Evolutionary conservation across 495 filamentous ascomycete species (phyloP).

Genomic region (Penicillium robsamsonii): DNA sequence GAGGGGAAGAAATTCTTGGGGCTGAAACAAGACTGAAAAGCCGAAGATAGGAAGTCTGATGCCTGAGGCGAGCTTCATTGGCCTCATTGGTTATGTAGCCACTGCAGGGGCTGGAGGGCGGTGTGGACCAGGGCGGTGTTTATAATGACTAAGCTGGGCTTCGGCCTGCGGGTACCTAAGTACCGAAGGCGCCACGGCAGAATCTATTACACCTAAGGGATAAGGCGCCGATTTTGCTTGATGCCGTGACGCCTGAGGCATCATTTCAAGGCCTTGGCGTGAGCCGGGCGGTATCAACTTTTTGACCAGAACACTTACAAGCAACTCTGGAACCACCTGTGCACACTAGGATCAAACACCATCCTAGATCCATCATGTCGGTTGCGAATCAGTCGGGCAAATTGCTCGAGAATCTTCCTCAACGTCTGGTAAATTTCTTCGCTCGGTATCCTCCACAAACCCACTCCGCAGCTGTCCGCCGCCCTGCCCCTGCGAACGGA

Average conservation of each 20-base stretch:
- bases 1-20: slow-evolving; percentile 8
- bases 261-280: neutral
- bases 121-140: neutral
- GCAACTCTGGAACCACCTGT: neutral
- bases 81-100: neutral
- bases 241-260: neutral
- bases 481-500: slow-evolving; percentile 34
- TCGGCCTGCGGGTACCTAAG: neutral
- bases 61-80: slow-evolving; percentile 1
- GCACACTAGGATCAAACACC: neutral
- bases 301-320: slow-evolving; percentile 11
- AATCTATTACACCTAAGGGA: neutral
- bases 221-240: neutral
- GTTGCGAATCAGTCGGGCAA: slow-evolving; percentile 4
- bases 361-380: slow-evolving; percentile 28
- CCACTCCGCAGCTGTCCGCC: slow-evolving; percentile 42
- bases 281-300: slow-evolving; percentile 19
- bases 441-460: slow-evolving; percentile 74
- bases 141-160: neutral
- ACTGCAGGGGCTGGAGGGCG: neutral
- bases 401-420: slow-evolving; percentile 46
- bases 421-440: slow-evolving; percentile 81
- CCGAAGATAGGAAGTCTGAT: slow-evolving; percentile 13
- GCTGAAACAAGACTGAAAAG: slow-evolving; percentile 19
- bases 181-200: too few relatives aligned